phyloP scores from a whole-genome alignment of 805 yeast species.

The Sungouiozyma intestinalis region DNA sequence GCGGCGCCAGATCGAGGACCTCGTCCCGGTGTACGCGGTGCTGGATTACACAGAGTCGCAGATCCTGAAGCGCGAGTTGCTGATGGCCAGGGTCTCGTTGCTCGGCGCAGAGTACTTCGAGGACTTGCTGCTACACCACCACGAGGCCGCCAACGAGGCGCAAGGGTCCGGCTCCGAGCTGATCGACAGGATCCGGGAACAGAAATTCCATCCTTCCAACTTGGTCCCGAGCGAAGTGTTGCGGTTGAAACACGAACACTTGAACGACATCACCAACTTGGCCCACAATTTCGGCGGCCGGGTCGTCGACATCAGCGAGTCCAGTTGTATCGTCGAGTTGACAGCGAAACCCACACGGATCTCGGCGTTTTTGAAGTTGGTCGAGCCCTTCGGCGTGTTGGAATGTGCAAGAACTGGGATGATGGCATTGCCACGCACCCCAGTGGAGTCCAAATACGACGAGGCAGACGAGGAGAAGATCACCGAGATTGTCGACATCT shows the following conservation, averaged over 20 bases:
- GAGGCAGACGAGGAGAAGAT: constrained; percentile 39
- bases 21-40: constrained; percentile 97
- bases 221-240: constrained; percentile 84
- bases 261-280: constrained; percentile 71
- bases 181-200: constrained; percentile 21
- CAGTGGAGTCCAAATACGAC: constrained; percentile 47
- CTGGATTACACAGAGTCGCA: constrained; percentile 86
- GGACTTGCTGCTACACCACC: constrained; percentile 81
- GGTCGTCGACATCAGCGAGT: constrained; percentile 82
- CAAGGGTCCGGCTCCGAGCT: constrained; percentile 13
- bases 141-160: constrained; percentile 26
- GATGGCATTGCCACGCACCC: constrained; percentile 98
- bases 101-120: constrained; percentile 98
- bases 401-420: constrained; percentile 97
- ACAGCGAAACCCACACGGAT: constrained; percentile 89
- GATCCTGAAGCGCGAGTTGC: constrained; percentile 81
- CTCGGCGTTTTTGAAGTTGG: constrained; percentile 72
- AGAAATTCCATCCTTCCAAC: constrained; percentile 77
- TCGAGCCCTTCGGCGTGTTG: constrained; percentile 92
- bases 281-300: constrained; percentile 87
- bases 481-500: constrained; percentile 68
- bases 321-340: constrained; percentile 89
- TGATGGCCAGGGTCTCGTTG: constrained; percentile 83
- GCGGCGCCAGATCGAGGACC: constrained; percentile 92
- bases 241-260: constrained; percentile 85